phyloP scores from a whole-genome alignment of 495 filamentous ascomycete genomes.

The Aspergillus heteromorphus region DNA sequence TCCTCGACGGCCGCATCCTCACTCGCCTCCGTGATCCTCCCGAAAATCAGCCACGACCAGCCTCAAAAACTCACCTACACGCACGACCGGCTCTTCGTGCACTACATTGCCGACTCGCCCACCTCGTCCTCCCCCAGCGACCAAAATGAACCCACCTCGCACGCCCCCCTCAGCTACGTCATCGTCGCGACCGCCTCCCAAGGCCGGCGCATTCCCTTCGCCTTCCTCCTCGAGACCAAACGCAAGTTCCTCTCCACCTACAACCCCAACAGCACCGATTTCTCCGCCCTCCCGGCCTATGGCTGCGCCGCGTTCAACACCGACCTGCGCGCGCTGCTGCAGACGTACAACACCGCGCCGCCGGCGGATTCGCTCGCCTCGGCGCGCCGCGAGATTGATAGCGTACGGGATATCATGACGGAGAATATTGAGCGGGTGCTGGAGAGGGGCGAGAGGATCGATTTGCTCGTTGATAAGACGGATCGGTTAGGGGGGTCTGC shows the following conservation, averaged over 20 bases:
- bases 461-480: slow-evolving; percentile 95
- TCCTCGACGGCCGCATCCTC: slow-evolving; percentile 70
- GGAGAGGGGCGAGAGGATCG: slow-evolving; percentile 91
- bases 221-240: slow-evolving; percentile 87
- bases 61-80: slow-evolving; percentile 92
- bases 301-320: slow-evolving; percentile 82
- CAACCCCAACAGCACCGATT: slow-evolving; percentile 63
- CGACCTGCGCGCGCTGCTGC: slow-evolving; percentile 70
- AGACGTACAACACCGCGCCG: slow-evolving; percentile 75
- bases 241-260: slow-evolving; percentile 78
- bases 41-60: slow-evolving; percentile 78
- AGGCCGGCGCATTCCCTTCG: slow-evolving; percentile 84
- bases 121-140: slow-evolving; percentile 48
- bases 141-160: slow-evolving; percentile 45
- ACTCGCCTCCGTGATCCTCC: slow-evolving; percentile 89
- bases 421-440: slow-evolving; percentile 96
- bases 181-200: slow-evolving; percentile 72
- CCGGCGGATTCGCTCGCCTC: slow-evolving; percentile 80
- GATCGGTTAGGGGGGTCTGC: slow-evolving; percentile 81
- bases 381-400: slow-evolving; percentile 84
- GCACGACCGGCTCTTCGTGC: slow-evolving; percentile 83
- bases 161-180: slow-evolving; percentile 79
- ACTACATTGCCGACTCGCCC: slow-evolving; percentile 87
- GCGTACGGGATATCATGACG: slow-evolving; percentile 93
- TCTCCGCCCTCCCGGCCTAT: slow-evolving; percentile 75